Evolutionary conservation across 2,329 filamentous ascomycete species (phyloP).

Genomic region (Fusarium decemcellulare): DNA sequence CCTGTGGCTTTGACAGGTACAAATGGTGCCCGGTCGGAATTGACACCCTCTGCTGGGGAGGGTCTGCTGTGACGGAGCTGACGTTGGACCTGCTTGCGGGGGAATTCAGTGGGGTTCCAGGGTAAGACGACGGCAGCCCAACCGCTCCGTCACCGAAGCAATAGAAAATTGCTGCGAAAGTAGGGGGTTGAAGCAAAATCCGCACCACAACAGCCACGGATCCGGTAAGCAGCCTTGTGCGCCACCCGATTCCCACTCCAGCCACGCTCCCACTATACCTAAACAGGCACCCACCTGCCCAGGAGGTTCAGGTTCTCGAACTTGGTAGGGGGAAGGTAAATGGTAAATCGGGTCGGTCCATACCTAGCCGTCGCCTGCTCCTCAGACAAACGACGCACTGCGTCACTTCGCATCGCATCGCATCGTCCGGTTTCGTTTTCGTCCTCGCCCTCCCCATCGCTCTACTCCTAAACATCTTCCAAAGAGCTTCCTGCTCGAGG

Average conservation of each 20-base stretch:
- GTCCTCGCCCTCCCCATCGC: conserved; percentile 5
- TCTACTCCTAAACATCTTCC: conserved; percentile 19
- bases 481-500: conserved; percentile 26
- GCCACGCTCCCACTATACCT: conserved; percentile 2
- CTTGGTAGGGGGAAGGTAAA: conserved; percentile 37
- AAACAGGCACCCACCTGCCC: conserved; percentile 13
- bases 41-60: conserved; percentile 6
- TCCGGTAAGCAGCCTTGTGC: not conserved
- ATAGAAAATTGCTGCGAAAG: conserved; percentile 5
- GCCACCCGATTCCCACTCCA: not conserved
- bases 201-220: not conserved
- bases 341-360: conserved; percentile 30
- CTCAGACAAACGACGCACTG: conserved; percentile 50
- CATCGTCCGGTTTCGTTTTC: conserved; percentile 16
- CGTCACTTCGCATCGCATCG: conserved; percentile 47
- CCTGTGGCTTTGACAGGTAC: conserved; percentile 2
- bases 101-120: conserved; percentile 12
- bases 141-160: conserved; percentile 8
- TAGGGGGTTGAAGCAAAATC: conserved; percentile 17
- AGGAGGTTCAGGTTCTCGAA: conserved; percentile 26
- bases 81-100: conserved; percentile 7
- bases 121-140: conserved; percentile 3
- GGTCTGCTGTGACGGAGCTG: conserved; percentile 14
- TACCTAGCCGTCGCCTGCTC: conserved; percentile 42
- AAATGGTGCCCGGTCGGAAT: not conserved